Evolutionary conservation across 1,284 basidiomycete genomes (phyloP), one percentile per base, ranked within the genome.

Genomic region (Ganoderma meredithae): DNA sequence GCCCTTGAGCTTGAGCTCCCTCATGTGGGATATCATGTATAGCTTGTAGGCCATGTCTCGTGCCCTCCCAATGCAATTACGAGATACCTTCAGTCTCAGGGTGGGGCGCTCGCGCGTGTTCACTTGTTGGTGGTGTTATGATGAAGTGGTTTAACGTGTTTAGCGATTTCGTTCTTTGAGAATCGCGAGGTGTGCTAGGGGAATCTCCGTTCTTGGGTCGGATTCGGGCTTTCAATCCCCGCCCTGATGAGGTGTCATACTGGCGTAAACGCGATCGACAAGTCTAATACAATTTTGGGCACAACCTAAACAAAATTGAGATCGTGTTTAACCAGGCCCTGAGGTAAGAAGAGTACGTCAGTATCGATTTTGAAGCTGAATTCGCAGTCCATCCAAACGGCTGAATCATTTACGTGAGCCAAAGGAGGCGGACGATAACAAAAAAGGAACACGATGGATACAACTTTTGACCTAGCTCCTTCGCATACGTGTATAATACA

Each of bases 41-140:
- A 64, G 60, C 60, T 27, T 65, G 53, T 66, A 59, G 60, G 67
- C 44, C 63, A 56, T 47, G 59, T 62, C 53, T 65, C 31, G 59
- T 53, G 61, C 52, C 53, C 64, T 27, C 27, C 17, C 31, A 33
- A 31, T 55, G 52, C 31, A 27, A 55, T 55, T 2, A 55, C 52
- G 31, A 17, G 52, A 55, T 55, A 55, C 52, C 52, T 27, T 33
- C 52, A 5, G 31, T 25, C 41, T 47, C 2, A 10, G 25, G 31
- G 1, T 31, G 6, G 27, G 13, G 52, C 49, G 10, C 1, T 27
- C 15, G 27, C 22, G 47, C 22, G 12, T 15, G 10, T 27, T 31
- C 5, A 7, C 33, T 36, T 36, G 33, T 36, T 8, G 33, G 33
- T 8, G 33, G 8, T 36, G 33, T 36, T 8, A 8, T 8, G 3